Evolutionary conservation across 108 stramenopile species (phyloP), one percentile per base, ranked within the genome.

Genomic region (Pseudonitzschia delicatissima): DNA sequence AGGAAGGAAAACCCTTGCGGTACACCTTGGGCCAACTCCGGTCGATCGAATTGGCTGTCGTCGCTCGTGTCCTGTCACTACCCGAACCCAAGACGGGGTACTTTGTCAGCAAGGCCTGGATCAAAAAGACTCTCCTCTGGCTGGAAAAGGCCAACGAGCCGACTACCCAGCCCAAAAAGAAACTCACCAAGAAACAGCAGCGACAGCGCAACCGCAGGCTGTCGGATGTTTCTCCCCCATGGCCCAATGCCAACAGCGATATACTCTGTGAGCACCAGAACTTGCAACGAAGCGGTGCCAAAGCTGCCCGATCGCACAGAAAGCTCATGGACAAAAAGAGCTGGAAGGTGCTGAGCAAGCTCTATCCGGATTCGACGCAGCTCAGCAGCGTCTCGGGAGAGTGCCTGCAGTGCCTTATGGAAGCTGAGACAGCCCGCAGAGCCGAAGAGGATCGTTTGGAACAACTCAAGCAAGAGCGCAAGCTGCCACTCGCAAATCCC

Each of bases 1-100:
- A 48, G 13, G 31, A 26, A 15, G 9, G 31, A 33, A 17, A 21
- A 13, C 9, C 32, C 28, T 58, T 32, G 15, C 65, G 76, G 33
- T 88, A 83, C 64, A 89, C 83, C 0, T 90, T 83, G 73, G 79
- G 82, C 68, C 77, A 81, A 62, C 74, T 95, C 20, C 77, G 94
- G n/a, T 86, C 87, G 64, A 90, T 95, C 78, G 94, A 95, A 69
- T 77, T 92, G 77, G 79, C 88, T 4, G 90, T 92, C 12, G 91
- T 95, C 6, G 90, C 90, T 13, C 77, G 94, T n/a, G 86, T 88
- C 31, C 71, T 95, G 31, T 73, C 67, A 26, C 71, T 84, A 52
- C 91, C 94, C 0, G 94, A 95, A 69, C 90, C 93, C 4, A 78
- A 81, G 50, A 64, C 77, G 8, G 82, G 86, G 7, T 95, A 87